phyloP scores from a whole-genome alignment of 1,284 basidiomycete genomes.

The Kwoniella shivajii region DNA sequence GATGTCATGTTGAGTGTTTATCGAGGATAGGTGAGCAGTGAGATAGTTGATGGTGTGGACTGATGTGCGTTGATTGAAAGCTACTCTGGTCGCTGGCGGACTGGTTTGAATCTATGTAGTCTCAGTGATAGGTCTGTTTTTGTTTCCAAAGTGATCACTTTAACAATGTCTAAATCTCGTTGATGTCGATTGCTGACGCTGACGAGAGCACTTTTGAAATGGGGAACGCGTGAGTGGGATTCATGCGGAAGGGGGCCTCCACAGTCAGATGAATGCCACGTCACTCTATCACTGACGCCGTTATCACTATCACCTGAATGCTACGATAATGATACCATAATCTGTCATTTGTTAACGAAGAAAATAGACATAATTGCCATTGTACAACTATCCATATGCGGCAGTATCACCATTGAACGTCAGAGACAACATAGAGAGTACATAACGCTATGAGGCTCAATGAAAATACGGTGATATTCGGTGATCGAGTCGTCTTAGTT shows the following conservation, averaged over 20 bases:
- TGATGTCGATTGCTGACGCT: neutral
- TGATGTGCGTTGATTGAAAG: neutral
- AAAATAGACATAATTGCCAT: no score
- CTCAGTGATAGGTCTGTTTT: no score
- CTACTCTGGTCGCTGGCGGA: no score
- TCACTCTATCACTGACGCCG: neutral
- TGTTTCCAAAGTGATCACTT: no score
- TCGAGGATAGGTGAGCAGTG: neutral
- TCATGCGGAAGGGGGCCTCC: conserved; percentile 5
- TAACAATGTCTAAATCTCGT: no score
- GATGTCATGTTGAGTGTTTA: conserved; percentile 71
- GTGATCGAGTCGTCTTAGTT: conserved; percentile 66
- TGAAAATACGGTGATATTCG: conserved; percentile 65
- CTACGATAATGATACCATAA: no score
- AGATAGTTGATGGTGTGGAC: neutral
- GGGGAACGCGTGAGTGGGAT: neutral
- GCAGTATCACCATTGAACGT: neutral
- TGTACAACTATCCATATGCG: neutral
- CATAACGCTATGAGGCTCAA: conserved; percentile 64
- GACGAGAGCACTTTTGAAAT: neutral
- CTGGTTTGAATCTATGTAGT: no score
- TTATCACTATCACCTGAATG: neutral
- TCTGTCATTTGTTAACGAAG: no score
- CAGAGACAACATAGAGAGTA: neutral
- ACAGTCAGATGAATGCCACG: conserved; percentile 4